Percentiles rank a stretch among this genome's conserved stretches.
Evolutionary conservation across 73 alveolate species (phyloP).

Genomic region (Paramecium tetraurelia): DNA sequence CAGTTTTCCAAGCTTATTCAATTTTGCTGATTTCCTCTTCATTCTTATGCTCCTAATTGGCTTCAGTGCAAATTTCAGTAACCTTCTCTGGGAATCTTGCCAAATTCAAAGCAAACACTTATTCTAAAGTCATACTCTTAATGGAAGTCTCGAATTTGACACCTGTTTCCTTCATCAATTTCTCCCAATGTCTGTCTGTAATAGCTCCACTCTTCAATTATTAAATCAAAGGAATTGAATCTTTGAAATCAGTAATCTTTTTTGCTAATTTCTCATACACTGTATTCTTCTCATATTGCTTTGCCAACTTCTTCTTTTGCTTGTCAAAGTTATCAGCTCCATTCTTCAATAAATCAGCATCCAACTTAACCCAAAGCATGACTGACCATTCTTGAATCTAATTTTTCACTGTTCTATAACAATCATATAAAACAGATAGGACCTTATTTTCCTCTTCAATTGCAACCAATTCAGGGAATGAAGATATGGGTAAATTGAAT

Average conservation of each 20-base stretch:
- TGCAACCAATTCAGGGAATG: slow-evolving; percentile 92
- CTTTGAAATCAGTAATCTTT: slow-evolving; percentile 84
- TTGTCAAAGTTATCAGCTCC: slow-evolving; percentile 93
- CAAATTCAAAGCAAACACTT: slow-evolving; percentile 94
- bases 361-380: slow-evolving; percentile 96
- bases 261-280: slow-evolving; percentile 76
- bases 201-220: slow-evolving; percentile 93
- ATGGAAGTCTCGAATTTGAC: slow-evolving; percentile 90
- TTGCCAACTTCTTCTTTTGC: slow-evolving; percentile 70
- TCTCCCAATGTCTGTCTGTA: slow-evolving; percentile 96
- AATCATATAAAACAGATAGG: slow-evolving; percentile 85
- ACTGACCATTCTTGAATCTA: slow-evolving; percentile 93
- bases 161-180: slow-evolving; percentile 95
- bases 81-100: slow-evolving; percentile 94
- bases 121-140: slow-evolving; percentile 93
- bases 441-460: slow-evolving; percentile 94
- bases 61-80: slow-evolving; percentile 96
- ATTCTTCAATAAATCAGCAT: slow-evolving; percentile 78
- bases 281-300: slow-evolving; percentile 57
- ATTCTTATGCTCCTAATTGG: slow-evolving; percentile 94
- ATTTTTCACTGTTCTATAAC: slow-evolving; percentile 86
- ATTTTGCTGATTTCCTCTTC: slow-evolving; percentile 90
- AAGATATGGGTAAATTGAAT: slow-evolving; percentile 93
- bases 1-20: slow-evolving; percentile 91
- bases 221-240: slow-evolving; percentile 84